Evolutionary conservation across 192 early-diverging fungal genomes (phyloP).

Genomic region (Tieghemiomyces parasiticus): DNA sequence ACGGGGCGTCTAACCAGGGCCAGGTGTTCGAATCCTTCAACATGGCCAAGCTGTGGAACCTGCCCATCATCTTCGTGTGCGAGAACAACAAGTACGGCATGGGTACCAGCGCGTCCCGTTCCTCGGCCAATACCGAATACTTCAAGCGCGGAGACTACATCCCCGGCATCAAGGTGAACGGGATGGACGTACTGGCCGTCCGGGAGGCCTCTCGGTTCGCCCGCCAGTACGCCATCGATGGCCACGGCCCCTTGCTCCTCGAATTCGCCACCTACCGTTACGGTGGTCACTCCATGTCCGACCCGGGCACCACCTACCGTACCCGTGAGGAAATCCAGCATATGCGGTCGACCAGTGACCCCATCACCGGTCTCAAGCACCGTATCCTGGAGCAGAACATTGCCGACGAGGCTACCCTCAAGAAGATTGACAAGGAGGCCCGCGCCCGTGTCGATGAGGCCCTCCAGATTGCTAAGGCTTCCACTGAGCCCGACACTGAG

Average conservation of each 20-base stretch:
- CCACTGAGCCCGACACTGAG: constrained; percentile 46
- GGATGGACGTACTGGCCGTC: constrained; percentile 92
- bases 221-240: constrained; percentile 64
- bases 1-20: constrained; percentile 96
- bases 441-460: constrained; percentile 75
- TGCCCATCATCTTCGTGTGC: constrained; percentile 87
- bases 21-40: constrained; percentile 99
- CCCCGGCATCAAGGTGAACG: constrained; percentile 82
- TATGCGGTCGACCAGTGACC: constrained; percentile 88
- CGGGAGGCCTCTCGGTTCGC: constrained; percentile 69
- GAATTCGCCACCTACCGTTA: constrained; percentile 98
- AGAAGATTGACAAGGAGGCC: constrained; percentile 87
- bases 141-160: constrained; percentile 94
- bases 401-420: constrained; percentile 74
- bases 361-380: constrained; percentile 85
- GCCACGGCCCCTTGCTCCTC: constrained; percentile 83
- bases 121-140: constrained; percentile 88
- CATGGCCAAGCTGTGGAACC: constrained; percentile 96
- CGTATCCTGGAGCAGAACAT: constrained; percentile 53
- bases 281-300: constrained; percentile 99
- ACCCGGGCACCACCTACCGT: constrained; percentile 98
- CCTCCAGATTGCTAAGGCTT: constrained; percentile 63
- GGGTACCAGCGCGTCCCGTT: constrained; percentile 83
- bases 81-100: constrained; percentile 99
- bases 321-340: constrained; percentile 98